These are phyloP conservation scores for Ilex aquifolium DNA, from an alignment of 257 asterid genomes.

Conservation along the genomic window DNA sequence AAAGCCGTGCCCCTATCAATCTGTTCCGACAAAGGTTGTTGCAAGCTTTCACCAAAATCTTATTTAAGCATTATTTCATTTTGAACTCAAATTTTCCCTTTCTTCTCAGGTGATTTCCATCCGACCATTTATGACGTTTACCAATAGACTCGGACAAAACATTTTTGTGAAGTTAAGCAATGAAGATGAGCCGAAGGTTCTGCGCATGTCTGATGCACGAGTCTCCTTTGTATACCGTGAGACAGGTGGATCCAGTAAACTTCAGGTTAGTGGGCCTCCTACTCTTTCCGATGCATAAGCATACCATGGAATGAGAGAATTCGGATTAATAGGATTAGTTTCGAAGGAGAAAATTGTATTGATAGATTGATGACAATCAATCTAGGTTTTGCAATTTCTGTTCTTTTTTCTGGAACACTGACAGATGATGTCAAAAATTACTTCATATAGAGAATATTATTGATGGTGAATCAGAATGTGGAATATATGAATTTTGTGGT, in stretches of 20 bases:
- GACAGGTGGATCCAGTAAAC: constrained; percentile 53
- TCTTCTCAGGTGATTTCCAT: constrained; percentile 65
- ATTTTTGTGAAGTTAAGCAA: constrained; percentile 63
- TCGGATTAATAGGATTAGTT: not conserved
- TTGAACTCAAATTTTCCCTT: constrained; percentile 23
- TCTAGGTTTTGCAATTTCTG: too few species aligned
- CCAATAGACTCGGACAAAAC: constrained; percentile 85
- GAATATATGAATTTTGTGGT: too few species aligned
- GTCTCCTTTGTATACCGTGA: constrained; percentile 58
- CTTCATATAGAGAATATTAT: too few species aligned
- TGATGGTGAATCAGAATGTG: too few species aligned
- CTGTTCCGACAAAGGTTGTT: constrained; percentile 92
- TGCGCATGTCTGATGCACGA: constrained; percentile 70
- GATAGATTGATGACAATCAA: too few species aligned
- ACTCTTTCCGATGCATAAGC: not conserved
- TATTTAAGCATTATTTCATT: constrained; percentile 9
- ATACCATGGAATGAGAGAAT: not conserved
- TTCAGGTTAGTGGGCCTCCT: constrained; percentile 53
- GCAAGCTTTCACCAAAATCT: constrained; percentile 10
- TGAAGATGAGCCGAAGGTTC: constrained; percentile 81
- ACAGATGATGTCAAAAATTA: too few species aligned
- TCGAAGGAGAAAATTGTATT: not conserved
- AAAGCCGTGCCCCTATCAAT: constrained; percentile 80
- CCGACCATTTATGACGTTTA: constrained; percentile 85
- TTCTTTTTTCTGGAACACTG: too few species aligned